Evolutionary conservation across 768 basidiomycete species (phyloP).

Genomic region (Strobilomyces echinocephalus): DNA sequence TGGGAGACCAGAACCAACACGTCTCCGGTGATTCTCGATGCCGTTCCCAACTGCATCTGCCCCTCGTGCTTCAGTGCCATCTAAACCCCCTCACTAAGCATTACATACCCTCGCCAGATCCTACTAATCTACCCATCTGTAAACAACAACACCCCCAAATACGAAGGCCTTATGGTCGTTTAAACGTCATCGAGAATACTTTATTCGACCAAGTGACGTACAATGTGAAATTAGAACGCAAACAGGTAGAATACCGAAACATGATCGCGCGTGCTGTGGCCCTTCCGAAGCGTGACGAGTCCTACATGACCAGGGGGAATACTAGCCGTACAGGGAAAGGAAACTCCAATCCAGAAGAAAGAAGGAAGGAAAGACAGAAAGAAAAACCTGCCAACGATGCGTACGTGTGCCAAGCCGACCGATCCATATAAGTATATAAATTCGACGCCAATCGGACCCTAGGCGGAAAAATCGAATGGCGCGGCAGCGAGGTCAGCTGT

Average conservation of each 20-base stretch:
- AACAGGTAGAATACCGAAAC: constrained; percentile 5
- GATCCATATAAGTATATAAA: too few species aligned
- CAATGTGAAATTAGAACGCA: constrained; percentile 11
- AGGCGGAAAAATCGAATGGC: background rate
- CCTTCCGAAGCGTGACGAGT: constrained; percentile 3
- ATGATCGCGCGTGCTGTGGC: background rate
- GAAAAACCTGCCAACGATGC: too few species aligned
- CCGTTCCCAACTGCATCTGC: constrained; percentile 34
- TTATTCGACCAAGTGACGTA: background rate
- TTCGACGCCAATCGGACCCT: background rate
- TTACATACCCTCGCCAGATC: background rate
- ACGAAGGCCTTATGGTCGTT: background rate
- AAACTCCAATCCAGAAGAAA: background rate
- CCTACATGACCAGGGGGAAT: constrained; percentile 1
- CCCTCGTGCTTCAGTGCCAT: constrained; percentile 44
- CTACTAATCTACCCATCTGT: background rate
- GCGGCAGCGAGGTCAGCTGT: constrained; percentile 10
- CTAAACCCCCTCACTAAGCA: constrained; percentile 15
- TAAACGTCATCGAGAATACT: background rate
- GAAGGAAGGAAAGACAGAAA: too few species aligned
- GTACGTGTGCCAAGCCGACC: too few species aligned
- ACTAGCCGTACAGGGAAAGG: constrained; percentile 15
- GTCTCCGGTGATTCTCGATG: constrained; percentile 20
- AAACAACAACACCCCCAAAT: background rate
- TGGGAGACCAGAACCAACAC: constrained; percentile 37